A percentile compares a stretch with the other conserved stretches of the same genome.
These are phyloP conservation scores for Mycena sanguinolenta DNA, from an alignment of 768 basidiomycete species.

Conservation along the genomic window DNA sequence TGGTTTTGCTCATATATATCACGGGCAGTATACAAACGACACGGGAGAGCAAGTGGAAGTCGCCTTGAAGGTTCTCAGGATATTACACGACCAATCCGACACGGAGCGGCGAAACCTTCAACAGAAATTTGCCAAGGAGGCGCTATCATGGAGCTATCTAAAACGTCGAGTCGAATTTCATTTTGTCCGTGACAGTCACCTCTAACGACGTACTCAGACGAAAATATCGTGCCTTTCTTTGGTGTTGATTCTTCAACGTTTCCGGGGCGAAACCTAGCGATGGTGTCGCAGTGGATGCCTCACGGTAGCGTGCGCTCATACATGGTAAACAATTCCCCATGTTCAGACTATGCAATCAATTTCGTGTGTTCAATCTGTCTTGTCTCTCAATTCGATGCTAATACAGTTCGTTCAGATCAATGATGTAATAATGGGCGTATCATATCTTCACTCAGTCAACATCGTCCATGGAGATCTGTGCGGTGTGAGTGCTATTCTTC, in stretches of 20 bases:
- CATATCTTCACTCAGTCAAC: too few relatives aligned
- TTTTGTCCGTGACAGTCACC: background rate
- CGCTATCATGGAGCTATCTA: too few relatives aligned
- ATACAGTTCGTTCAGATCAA: background rate
- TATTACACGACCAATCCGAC: too few relatives aligned
- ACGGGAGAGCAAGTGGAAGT: background rate
- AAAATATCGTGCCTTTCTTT: background rate
- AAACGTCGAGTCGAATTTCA: background rate
- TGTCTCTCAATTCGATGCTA: background rate
- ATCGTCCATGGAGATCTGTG: conserved; percentile 20
- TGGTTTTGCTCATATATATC: background rate
- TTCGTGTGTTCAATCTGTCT: background rate
- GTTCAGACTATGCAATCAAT: background rate
- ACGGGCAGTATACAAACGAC: background rate
- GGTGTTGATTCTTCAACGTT: background rate
- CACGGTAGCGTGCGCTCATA: conserved; percentile 14
- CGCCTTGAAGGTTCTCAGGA: too few relatives aligned
- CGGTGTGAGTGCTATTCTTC: background rate
- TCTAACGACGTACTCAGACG: background rate
- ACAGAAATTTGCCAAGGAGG: too few relatives aligned
- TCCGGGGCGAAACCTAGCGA: conserved; percentile 9
- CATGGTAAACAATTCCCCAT: conserved; percentile 7
- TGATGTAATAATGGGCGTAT: background rate
- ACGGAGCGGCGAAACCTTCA: too few relatives aligned
- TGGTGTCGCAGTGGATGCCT: conserved; percentile 15